A percentile compares a stretch with the other conserved stretches of the same genome.
Evolutionary conservation across 495 filamentous ascomycete genomes (phyloP).

Genomic region (Tuber brumale): DNA sequence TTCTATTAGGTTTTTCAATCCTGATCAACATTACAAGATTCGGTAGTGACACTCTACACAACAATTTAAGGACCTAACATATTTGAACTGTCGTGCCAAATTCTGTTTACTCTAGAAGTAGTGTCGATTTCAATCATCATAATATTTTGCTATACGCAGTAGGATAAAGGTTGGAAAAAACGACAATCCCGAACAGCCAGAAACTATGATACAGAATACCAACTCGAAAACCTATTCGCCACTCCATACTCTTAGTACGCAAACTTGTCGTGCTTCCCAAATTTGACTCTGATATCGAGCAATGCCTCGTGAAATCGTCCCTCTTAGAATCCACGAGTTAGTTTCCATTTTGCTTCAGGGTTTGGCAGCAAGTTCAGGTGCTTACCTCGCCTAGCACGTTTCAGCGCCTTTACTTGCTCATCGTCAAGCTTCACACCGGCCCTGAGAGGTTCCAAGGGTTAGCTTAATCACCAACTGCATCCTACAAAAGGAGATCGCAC

Average conservation of each 20-base stretch:
- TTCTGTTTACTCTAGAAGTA: background rate
- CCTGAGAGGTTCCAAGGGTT: slow-evolving; percentile 50
- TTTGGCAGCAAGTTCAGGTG: background rate
- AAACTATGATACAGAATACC: background rate
- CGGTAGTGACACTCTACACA: background rate
- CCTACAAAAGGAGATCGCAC: slow-evolving; percentile 36
- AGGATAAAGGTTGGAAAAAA: background rate
- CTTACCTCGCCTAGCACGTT: slow-evolving; percentile 60
- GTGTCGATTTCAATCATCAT: background rate
- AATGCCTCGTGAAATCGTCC: slow-evolving; percentile 86
- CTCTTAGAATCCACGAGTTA: slow-evolving; percentile 46
- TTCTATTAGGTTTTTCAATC: background rate
- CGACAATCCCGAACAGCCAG: background rate
- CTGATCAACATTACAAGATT: background rate
- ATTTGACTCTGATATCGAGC: slow-evolving; percentile 80
- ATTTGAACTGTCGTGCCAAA: background rate
- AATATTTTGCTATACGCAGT: background rate
- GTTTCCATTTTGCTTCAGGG: background rate
- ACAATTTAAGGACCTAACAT: background rate
- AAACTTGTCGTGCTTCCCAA: slow-evolving; percentile 91
- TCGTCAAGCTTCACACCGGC: slow-evolving; percentile 59
- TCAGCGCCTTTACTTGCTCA: slow-evolving; percentile 74
- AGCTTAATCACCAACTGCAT: background rate
- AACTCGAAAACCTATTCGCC: too few relatives aligned
- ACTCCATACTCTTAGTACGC: slow-evolving; percentile 44